These are phyloP conservation scores for Tothia fuscella DNA, from an alignment of 2,329 filamentous ascomycete genomes.

Conservation along the genomic window DNA sequence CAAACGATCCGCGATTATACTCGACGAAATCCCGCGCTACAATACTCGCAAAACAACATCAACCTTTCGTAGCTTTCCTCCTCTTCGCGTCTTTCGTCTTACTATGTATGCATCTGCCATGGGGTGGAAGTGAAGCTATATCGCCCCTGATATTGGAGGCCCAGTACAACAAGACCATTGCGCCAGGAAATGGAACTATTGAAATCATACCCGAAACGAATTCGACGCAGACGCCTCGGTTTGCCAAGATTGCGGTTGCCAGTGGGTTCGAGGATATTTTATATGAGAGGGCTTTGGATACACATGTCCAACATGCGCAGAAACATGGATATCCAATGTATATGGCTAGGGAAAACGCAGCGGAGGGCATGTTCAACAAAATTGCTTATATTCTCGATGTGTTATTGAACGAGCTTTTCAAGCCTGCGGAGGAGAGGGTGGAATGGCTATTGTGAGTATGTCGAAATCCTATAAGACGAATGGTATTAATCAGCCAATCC, in stretches of 20 bases:
- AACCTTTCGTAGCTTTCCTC: slow-evolving; percentile 10
- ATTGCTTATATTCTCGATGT: slow-evolving; percentile 18
- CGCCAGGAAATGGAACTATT: slow-evolving; percentile 10
- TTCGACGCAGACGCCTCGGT: slow-evolving; percentile 6
- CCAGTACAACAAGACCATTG: slow-evolving; percentile 11
- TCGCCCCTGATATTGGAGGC: background rate
- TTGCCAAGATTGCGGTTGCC: slow-evolving; percentile 12
- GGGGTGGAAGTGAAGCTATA: background rate
- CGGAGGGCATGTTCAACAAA: slow-evolving; percentile 16
- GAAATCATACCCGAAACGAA: slow-evolving; percentile 7
- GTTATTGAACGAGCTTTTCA: slow-evolving; percentile 23
- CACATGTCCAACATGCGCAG: slow-evolving; percentile 12
- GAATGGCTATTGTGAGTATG: slow-evolving; percentile 26
- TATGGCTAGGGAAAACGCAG: slow-evolving; percentile 11
- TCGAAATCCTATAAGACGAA: background rate
- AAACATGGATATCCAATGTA: slow-evolving; percentile 13
- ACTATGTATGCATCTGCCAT: slow-evolving; percentile 11
- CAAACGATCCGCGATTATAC: slow-evolving; percentile 4
- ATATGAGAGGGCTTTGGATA: slow-evolving; percentile 12
- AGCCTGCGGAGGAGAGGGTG: slow-evolving; percentile 19
- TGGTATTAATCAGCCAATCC: background rate
- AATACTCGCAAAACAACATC: slow-evolving; percentile 9
- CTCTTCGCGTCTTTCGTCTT: slow-evolving; percentile 10
- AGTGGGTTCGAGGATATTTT: slow-evolving; percentile 13
- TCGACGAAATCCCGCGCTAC: slow-evolving; percentile 2